Evolutionary conservation across 768 basidiomycete genomes (phyloP).

Genomic region (Hemileccinum impolitum): DNA sequence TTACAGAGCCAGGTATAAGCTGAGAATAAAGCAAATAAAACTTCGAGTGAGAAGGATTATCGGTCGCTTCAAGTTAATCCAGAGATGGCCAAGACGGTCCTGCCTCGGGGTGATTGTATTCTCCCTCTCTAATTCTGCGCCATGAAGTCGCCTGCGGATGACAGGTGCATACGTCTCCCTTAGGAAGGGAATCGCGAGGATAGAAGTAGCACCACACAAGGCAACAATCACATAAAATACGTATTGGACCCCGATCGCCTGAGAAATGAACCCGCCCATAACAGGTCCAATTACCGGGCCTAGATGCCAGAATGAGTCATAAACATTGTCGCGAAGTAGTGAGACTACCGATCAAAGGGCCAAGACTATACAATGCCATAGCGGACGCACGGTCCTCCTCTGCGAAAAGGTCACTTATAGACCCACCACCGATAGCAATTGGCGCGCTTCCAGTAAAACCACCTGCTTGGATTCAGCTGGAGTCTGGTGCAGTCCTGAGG

Average conservation of each 20-base stretch:
- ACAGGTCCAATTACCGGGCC: constrained; percentile 58
- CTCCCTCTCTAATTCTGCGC: constrained; percentile 46
- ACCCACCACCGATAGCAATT: constrained; percentile 61
- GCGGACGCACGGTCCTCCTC: constrained; percentile 60
- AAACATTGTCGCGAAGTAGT: neutral
- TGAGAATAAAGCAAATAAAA: constrained; percentile 68
- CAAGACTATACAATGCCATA: constrained; percentile 66
- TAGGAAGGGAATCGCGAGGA: constrained; percentile 58
- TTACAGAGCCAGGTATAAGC: constrained; percentile 72
- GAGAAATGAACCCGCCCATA: constrained; percentile 61
- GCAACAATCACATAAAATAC: constrained; percentile 53
- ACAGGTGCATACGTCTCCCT: constrained; percentile 76
- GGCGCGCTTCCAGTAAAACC: constrained; percentile 66
- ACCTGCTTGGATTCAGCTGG: constrained; percentile 34
- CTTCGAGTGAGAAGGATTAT: constrained; percentile 55
- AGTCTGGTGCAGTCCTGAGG: no score
- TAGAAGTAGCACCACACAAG: constrained; percentile 40
- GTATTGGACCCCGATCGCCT: constrained; percentile 57
- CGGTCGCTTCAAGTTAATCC: constrained; percentile 60
- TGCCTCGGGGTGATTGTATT: constrained; percentile 21
- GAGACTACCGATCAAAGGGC: constrained; percentile 53
- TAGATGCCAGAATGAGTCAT: constrained; percentile 10
- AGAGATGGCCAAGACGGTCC: constrained; percentile 43
- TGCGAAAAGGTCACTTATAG: constrained; percentile 63
- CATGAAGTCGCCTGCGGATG: constrained; percentile 49